Percentiles rank a stretch among this genome's conserved stretches.
These are phyloP conservation scores for Psilocybe azurescens DNA, from an alignment of 768 basidiomycete genomes.

Conservation along the genomic window DNA sequence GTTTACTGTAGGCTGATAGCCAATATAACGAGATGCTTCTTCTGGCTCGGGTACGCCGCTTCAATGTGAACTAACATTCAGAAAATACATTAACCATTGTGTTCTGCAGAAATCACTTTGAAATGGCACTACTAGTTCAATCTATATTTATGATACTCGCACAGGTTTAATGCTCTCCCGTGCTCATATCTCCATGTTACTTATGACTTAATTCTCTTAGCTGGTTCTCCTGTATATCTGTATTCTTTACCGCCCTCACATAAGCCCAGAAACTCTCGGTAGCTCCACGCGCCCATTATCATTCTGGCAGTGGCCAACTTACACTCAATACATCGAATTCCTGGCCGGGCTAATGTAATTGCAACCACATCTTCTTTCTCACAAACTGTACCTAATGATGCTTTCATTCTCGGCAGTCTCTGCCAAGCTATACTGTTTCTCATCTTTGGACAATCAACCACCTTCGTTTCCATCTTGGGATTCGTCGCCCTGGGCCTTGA, in stretches of 20 bases:
- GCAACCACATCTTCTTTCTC: background rate
- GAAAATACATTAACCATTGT: background rate
- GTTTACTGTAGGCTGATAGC: constrained; percentile 63
- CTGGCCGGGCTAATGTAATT: constrained; percentile 78
- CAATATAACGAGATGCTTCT: constrained; percentile 89
- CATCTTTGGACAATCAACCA: constrained; percentile 67
- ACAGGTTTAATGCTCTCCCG: constrained; percentile 54
- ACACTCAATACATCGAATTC: constrained; percentile 83
- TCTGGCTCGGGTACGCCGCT: constrained; percentile 75
- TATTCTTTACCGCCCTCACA: constrained; percentile 67
- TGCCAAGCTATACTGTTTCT: constrained; percentile 76
- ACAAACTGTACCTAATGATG: background rate
- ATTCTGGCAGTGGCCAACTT: constrained; percentile 88
- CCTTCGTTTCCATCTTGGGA: constrained; percentile 69
- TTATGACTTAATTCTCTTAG: constrained; percentile 39
- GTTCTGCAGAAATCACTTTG: constrained; percentile 62
- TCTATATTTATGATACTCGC: constrained; percentile 86
- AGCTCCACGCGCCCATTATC: constrained; percentile 68
- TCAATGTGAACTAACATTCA: background rate
- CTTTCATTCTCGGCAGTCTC: constrained; percentile 41
- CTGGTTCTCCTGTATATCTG: constrained; percentile 84
- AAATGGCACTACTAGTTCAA: constrained; percentile 77
- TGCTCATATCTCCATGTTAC: constrained; percentile 1
- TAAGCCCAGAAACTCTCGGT: constrained; percentile 63
- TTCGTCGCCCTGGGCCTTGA: constrained; percentile 84